Base-by-base conservation (phyloP, 2,329 filamentous ascomycete species). In the Neocatenulostroma microsporum region DNA sequence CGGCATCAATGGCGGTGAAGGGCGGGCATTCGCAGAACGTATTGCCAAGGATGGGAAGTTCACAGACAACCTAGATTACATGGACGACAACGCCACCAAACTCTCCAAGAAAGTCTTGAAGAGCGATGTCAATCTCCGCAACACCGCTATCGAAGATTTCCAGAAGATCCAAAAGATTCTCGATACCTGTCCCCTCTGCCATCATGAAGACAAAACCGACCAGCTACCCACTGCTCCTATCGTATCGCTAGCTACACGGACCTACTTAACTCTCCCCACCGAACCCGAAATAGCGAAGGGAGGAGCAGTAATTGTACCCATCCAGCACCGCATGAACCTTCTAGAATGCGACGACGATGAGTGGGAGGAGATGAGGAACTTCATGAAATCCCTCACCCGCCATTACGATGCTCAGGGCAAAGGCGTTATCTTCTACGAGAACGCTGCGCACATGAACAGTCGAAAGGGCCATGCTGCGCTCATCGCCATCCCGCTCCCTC, bases 341-440 rank as follows among this genome's bases (percentile, higher is more conserved):
- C 69, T 98, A n/a, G 89, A 95, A 61, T 98, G 91, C 61, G 89
- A 96, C 61, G 89, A 98, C 55, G 91, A 98, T 56, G 91, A 98
- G 59, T 98, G 93, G 93, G 91, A 98, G 57, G 91, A 98, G 62
- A 81, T 98, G 5, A 83, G 91, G 46, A 98, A 98, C 61, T 98
- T 98, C 58, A 96, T 96, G 89, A 98, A 98, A 67, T 83, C 78
- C 40, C 72, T 98, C 14, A 95, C 83, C 4, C 79, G 89, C 29
- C 82, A 95, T 76, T 98, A 96, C 62, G 86, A 94, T 64, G 83
- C 88, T 27, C 86, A 93, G 60, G 87, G 88, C 9, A 82, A 84
- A 34, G 85, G 91, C 51, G 88, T 96, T 7, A 69, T 98, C 45
- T 98, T 98, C 65, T 98, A 98, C 68, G 91, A 98, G 57, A 96